Evolutionary conservation across 2,329 filamentous ascomycete species (phyloP).

Genomic region (Ploettnerulaceae sp.): DNA sequence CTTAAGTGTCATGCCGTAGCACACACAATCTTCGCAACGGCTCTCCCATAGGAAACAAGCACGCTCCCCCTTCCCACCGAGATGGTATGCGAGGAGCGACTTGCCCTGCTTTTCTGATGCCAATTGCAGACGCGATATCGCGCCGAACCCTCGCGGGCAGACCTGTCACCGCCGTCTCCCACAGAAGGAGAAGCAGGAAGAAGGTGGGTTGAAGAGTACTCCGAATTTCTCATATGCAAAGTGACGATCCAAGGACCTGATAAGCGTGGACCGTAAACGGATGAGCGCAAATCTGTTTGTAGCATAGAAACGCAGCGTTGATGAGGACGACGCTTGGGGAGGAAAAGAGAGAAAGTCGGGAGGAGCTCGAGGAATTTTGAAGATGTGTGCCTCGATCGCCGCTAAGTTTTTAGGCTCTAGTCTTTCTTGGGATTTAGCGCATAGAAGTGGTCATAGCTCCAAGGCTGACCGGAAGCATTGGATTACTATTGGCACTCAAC

Average conservation of each 20-base stretch:
- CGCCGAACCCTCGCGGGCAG: conserved; percentile 86
- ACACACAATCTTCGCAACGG: conserved; percentile 91
- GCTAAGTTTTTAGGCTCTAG: not conserved
- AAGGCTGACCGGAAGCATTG: not conserved
- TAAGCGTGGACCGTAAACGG: conserved; percentile 23
- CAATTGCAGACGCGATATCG: conserved; percentile 76
- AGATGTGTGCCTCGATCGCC: not conserved
- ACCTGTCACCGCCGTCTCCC: conserved; percentile 38
- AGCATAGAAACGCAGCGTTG: conserved; percentile 97
- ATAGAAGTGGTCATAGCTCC: not conserved
- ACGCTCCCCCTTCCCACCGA: conserved; percentile 34
- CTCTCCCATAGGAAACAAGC: conserved; percentile 73
- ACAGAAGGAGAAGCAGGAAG: conserved; percentile 40
- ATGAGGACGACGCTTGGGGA: conserved; percentile 72
- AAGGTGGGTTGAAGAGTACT: conserved; percentile 75
- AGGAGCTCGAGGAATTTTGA: conserved; percentile 2
- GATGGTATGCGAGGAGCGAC: conserved; percentile 32
- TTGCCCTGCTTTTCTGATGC: conserved; percentile 85
- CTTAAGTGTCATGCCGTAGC: conserved; percentile 68
- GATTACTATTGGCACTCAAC: conserved; percentile 6
- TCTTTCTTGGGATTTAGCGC: no score
- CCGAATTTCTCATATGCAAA: conserved; percentile 96
- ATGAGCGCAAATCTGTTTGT: conserved; percentile 56
- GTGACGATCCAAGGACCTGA: conserved; percentile 27
- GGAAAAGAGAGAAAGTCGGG: conserved; percentile 33